These are phyloP conservation scores for Penicillium sp. DNA, from an alignment of 2,329 filamentous ascomycete species.

Conservation along the genomic window DNA sequence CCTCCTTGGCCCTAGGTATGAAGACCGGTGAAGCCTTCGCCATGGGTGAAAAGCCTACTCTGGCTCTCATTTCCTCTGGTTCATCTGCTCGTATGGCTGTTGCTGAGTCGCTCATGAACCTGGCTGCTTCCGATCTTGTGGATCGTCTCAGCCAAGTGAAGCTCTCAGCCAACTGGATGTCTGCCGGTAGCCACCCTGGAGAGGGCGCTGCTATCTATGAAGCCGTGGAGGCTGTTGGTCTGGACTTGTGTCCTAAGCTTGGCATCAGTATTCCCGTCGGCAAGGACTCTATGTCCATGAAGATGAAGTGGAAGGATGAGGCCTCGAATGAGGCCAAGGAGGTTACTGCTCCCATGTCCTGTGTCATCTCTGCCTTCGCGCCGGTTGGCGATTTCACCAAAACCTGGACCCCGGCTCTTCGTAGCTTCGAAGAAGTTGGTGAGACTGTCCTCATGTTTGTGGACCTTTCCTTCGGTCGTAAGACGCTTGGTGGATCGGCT, in stretches of 20 bases:
- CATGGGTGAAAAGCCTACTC: constrained; percentile 86
- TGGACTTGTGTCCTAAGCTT: constrained; percentile 87
- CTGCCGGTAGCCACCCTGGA: constrained; percentile 86
- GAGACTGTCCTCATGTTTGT: constrained; percentile 88
- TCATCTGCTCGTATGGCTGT: constrained; percentile 97
- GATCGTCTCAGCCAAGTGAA: constrained; percentile 75
- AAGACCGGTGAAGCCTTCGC: constrained; percentile 93
- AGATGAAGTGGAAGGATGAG: constrained; percentile 85
- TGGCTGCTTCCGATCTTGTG: constrained; percentile 74
- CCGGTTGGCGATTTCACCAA: constrained; percentile 76
- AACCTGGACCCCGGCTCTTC: constrained; percentile 91
- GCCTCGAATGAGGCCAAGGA: constrained; percentile 67
- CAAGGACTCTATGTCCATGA: constrained; percentile 99
- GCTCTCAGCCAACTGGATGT: constrained; percentile 98
- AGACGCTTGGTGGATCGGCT: constrained; percentile 84
- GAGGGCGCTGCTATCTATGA: constrained; percentile 92
- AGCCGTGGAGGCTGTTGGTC: constrained; percentile 86
- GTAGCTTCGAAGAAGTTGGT: constrained; percentile 79
- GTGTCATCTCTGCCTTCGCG: constrained; percentile 87
- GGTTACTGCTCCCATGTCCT: constrained; percentile 86
- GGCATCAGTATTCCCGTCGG: constrained; percentile 92
- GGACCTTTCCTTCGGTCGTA: constrained; percentile 77
- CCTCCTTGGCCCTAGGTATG: constrained; percentile 68
- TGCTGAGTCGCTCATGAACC: constrained; percentile 87
- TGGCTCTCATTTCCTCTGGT: constrained; percentile 84